Evolutionary conservation across 2,329 filamentous ascomycete species (phyloP), one percentile per base, ranked within the genome.

Genomic region (Penicillium sp.): DNA sequence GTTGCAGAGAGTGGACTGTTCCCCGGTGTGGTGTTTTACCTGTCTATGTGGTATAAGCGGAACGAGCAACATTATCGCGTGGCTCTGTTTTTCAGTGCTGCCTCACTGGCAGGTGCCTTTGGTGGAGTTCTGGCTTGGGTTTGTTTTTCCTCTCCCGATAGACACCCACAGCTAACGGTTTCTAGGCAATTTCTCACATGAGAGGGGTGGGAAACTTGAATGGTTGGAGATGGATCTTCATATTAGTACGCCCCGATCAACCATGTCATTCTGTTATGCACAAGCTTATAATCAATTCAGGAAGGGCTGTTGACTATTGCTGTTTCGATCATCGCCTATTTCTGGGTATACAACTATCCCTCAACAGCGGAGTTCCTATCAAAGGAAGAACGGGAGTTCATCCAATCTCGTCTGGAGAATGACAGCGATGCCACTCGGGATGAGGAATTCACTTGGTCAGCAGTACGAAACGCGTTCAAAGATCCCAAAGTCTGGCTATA

Each of bases 281-380:
- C 45, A 10, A 2, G 14, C 42, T 35, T 22, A 20, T 34, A 2
- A 45, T 42, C 22, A 8, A 6, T 50, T 11, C 39, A 90, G 73
- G 84, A 91, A 50, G 89, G 89, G 4, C 83, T 89, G 2, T 75
- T 90, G 49, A 89, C 86, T 1, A 85, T 91, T 1, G 83, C 88
- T 29, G 70, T 74, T 47, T 71, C 74, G 5, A 24, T 68, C 1
- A 48, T 63, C 20, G 67, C 72, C 6, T 78, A 75, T 55, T 73
- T 75, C 55, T 75, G 74, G 68, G 67, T 78, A 8, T 68, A 75
- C 57, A 76, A 78, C 53, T 78, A 76, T 46, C 75, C 75, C 14
- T 61, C 67, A 4, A 78, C 75, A 1, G 76, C 76, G 1, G 70
- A 72, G 32, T 78, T 78, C 50, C 57, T 78, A 4, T 68, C 69